Base-by-base conservation (phyloP, 2,329 filamentous ascomycete species). In the Dothideomycetes sp. region DNA sequence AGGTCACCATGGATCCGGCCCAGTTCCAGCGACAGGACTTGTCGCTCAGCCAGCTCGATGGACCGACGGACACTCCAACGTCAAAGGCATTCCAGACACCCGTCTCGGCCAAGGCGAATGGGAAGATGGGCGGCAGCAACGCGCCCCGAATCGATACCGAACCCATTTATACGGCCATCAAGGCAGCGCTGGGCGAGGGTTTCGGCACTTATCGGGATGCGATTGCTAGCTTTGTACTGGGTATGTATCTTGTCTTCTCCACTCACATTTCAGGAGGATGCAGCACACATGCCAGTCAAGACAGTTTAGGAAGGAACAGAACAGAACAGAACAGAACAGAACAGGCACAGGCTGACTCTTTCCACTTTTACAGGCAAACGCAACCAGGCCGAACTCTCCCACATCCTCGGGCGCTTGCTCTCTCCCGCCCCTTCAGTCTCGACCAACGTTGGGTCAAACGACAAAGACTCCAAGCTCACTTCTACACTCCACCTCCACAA, bases 201-300 rank as follows among this genome's bases (percentile, higher is more conserved):
- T 80, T 75, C 75, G 60, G 63, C 12, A 65, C 67, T 34, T 81
- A 81, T 51, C 78, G 78, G 54, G 68, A 73, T 40, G 63, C 72
- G 4, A 62, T 76, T 12, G 68, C 66, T 32, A 61, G 67, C 12
- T 80, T 79, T 51, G 60, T 78, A 33, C 56, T 77, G 40, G 76
- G 73, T 73, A 62, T 38, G 57, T 49, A 18, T 17, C 16, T 34
- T 10, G 9, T 34, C 35, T 22, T 3, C 19, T 33, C 19, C 15
- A 31, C 34, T 32, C 15, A 19, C 10, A 12, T 22, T 34, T 4
- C 31, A 22, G 18, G 14, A 14, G 5, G 15, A 22, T 11, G 5
- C 12, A 10, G 24, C 19, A 12, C 10, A 18, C 15, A 35, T 18
- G 14, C 15, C n/a, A n/a, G n/a, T n/a, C n/a, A n/a, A n/a, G n/a